Evolutionary conservation across 2,329 filamentous ascomycete species (phyloP), one percentile per base, ranked within the genome.

Genomic region (Penicillium sumatraense): DNA sequence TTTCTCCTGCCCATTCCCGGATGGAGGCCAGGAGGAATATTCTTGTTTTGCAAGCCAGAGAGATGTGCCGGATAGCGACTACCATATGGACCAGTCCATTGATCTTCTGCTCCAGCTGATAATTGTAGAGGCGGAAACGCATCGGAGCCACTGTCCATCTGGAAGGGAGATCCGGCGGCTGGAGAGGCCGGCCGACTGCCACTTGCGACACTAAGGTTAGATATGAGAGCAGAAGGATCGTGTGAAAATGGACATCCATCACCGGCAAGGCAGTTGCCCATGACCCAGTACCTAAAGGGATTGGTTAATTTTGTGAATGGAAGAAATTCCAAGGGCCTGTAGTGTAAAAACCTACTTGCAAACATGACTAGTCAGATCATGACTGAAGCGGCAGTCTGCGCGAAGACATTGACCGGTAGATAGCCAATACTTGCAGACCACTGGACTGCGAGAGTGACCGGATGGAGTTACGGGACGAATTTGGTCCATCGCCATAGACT

Each of bases 401-500:
- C 95, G 87, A 50, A 97, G 86, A 73, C 95, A 99, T 74, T 95
- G 90, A n/a, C 95, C 95, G 7, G 90, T 96, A 9, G 93, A 93
- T 60, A 99, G 81, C 81, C 92, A 98, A 74, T 98, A 99, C 76
- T 96, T 96, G 84, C 95, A 99, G 38, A 98, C 90, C 35, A 97
- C 89, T 23, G 91, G 89, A 60, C 89, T 91, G 73, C 92, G 93
- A 65, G 89, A 83, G 68, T 89, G 87, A 21, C 86, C 84, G 21
- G 86, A 85, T 2, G 93, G 93, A 0, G 92, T 96, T 8, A 84
- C 80, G 14, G 93, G 90, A 31, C 92, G 81, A 42, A 81, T 85
- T 16, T 86, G 83, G 11, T 90, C 86, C 14, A 90, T 84, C 38
- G 86, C 86, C 80, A 96, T 91, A 16, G 91, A 96, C 72, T 97